Conservation (phyloP, 306 rosid species). For the Pterocarpus santalinus region DNA sequence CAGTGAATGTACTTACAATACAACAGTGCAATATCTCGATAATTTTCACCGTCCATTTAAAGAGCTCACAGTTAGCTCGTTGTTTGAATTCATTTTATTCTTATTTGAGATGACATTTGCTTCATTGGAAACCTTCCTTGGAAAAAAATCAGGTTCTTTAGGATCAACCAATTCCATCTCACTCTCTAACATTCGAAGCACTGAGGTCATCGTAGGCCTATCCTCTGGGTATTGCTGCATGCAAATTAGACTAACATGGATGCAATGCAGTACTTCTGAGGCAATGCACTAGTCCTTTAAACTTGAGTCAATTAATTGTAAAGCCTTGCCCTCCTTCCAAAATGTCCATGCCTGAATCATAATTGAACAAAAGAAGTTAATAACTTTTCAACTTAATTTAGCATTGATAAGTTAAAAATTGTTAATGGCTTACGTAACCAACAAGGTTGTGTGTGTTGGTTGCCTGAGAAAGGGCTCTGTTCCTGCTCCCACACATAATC, state of each 20-base stretch:
- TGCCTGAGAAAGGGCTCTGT: conserved; percentile 52
- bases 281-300: conserved; percentile 36
- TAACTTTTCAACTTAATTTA: background rate
- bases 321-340: conserved; percentile 54
- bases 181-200: conserved; percentile 59
- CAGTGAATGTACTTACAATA: background rate
- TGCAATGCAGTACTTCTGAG: conserved; percentile 57
- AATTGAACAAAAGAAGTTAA: background rate
- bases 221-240: conserved; percentile 63
- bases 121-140: background rate
- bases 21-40: background rate
- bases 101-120: conserved; percentile 24
- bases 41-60: conserved; percentile 34
- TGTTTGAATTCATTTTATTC: conserved; percentile 43
- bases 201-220: conserved; percentile 51
- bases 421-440: conserved; percentile 59
- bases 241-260: conserved; percentile 65
- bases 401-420: no score
- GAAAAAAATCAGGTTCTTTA: conserved; percentile 59
- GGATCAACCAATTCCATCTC: conserved; percentile 55
- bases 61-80: conserved; percentile 35
- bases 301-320: conserved; percentile 50
- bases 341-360: conserved; percentile 59
- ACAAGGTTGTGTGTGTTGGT: conserved; percentile 56
- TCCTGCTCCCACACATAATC: conserved; percentile 60